These are phyloP conservation scores for Sphagnum fallax DNA, from an alignment of 228 moss, liverwort and hornwort genomes.

Conservation along the genomic window DNA sequence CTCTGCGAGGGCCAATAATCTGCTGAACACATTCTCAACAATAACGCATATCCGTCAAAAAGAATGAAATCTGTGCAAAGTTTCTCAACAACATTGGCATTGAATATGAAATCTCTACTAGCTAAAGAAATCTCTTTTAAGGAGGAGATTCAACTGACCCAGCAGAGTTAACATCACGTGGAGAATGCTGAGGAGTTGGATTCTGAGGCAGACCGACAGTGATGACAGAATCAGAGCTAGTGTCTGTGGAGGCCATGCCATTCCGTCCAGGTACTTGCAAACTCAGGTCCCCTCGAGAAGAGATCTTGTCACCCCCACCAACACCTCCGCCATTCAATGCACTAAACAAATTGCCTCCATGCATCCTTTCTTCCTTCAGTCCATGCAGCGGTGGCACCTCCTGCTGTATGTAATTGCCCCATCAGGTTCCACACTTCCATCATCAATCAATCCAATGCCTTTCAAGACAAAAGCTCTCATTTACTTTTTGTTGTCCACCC, in stretches of 20 bases:
- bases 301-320: constrained; percentile 59
- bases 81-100: too few species aligned
- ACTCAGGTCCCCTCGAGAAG: constrained; percentile 60
- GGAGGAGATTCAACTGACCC: constrained; percentile 36
- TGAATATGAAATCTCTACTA: too few species aligned
- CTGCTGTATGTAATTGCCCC: not conserved
- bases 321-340: not conserved
- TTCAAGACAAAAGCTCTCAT: not conserved
- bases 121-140: not conserved
- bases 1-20: constrained; percentile 58
- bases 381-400: not conserved
- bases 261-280: constrained; percentile 62
- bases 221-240: constrained; percentile 96
- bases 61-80: too few species aligned
- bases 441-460: not conserved
- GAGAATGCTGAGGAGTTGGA: constrained; percentile 97
- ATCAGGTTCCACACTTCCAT: not conserved
- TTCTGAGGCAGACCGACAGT: constrained; percentile 95
- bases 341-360: not conserved
- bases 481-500: too few species aligned
- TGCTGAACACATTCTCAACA: constrained; percentile 1
- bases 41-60: too few species aligned
- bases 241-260: constrained; percentile 98
- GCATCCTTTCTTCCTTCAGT: too few species aligned
- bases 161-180: constrained; percentile 93